Evolutionary conservation across 1,284 basidiomycete genomes (phyloP).

Genomic region (Trametes sp.): DNA sequence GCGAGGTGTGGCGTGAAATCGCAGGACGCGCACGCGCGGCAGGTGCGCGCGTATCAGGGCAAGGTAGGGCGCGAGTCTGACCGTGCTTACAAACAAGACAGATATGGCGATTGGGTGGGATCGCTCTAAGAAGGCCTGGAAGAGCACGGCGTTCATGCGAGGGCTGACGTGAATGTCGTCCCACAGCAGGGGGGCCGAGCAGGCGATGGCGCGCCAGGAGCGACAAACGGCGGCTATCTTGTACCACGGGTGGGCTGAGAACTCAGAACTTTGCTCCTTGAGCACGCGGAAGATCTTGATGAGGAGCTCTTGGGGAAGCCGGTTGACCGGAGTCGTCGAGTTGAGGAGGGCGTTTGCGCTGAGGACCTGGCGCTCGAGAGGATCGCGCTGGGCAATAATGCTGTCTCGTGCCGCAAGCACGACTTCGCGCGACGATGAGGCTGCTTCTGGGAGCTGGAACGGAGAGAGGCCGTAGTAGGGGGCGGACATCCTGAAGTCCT

Average conservation of each 20-base stretch:
- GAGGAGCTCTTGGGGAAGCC: neutral
- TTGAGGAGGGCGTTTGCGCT: neutral
- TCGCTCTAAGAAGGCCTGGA: neutral
- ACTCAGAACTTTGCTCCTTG: neutral
- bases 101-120: neutral
- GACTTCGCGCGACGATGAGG: neutral
- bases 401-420: neutral
- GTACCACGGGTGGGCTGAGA: neutral
- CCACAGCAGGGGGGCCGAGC: neutral
- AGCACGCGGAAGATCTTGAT: neutral
- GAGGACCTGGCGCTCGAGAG: neutral
- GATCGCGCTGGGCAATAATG: neutral
- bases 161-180: neutral
- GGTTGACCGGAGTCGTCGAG: neutral
- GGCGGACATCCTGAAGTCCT: neutral
- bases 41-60: neutral
- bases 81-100: neutral
- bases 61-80: neutral
- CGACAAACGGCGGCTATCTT: neutral
- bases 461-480: neutral
- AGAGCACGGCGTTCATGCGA: neutral
- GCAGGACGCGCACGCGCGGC: neutral
- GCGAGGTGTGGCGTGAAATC: neutral
- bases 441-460: neutral
- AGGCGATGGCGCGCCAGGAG: neutral